These are phyloP conservation scores for Penicillium palitans DNA, from an alignment of 2,329 filamentous ascomycete genomes.

Conservation along the genomic window DNA sequence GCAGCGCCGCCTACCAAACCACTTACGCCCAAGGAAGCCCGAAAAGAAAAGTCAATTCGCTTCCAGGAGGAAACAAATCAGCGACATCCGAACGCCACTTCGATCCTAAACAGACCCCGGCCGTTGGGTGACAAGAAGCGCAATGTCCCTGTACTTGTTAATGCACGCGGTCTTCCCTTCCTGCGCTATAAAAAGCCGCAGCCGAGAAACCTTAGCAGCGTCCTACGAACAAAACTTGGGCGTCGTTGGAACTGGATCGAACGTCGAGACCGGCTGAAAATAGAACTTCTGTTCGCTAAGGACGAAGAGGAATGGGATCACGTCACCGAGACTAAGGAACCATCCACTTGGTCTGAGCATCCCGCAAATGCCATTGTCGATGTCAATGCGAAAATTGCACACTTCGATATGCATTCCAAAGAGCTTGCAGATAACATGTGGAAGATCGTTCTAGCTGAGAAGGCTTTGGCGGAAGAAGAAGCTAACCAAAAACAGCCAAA, in stretches of 20 bases:
- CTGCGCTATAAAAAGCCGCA: slow-evolving; percentile 49
- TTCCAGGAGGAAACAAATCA: slow-evolving; percentile 31
- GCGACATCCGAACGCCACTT: slow-evolving; percentile 35
- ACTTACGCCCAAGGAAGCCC: slow-evolving; percentile 22
- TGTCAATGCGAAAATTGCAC: slow-evolving; percentile 25
- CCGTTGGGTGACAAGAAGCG: slow-evolving; percentile 39
- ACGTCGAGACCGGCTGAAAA: slow-evolving; percentile 33
- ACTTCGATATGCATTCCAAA: slow-evolving; percentile 31
- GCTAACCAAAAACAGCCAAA: slow-evolving; percentile 1
- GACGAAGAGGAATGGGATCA: slow-evolving; percentile 47
- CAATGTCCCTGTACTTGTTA: slow-evolving; percentile 43
- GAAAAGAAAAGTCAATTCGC: slow-evolving; percentile 27
- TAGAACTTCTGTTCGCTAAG: slow-evolving; percentile 35
- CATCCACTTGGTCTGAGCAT: slow-evolving; percentile 27
- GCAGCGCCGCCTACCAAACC: slow-evolving; percentile 22
- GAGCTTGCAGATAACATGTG: slow-evolving; percentile 40
- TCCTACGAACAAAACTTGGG: slow-evolving; percentile 39
- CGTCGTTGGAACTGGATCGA: slow-evolving; percentile 38
- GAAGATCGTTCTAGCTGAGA: slow-evolving; percentile 43
- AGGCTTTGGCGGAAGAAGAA: slow-evolving; percentile 35
- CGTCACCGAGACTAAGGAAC: slow-evolving; percentile 29
- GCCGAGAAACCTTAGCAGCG: slow-evolving; percentile 40
- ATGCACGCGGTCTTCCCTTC: slow-evolving; percentile 45
- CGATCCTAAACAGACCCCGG: slow-evolving; percentile 40
- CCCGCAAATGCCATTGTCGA: slow-evolving; percentile 23